Conservation (phyloP, 2,329 filamentous ascomycete genomes). For the Fusarium sp. region DNA sequence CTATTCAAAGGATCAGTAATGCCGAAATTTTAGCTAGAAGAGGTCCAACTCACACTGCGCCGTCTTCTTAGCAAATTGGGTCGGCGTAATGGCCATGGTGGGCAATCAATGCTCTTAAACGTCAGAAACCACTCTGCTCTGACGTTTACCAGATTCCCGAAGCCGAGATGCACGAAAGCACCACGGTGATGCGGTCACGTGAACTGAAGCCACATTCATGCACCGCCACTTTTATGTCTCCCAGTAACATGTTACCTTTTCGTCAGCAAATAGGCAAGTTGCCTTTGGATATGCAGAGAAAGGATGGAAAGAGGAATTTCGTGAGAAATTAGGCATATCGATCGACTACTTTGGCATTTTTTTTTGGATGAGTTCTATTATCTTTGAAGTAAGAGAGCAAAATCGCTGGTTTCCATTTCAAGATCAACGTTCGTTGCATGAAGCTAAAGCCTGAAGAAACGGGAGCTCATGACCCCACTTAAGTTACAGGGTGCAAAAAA, state of each 20-base stretch:
- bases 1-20: slow-evolving; percentile 63
- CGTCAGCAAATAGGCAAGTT: slow-evolving; percentile 33
- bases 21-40: slow-evolving; percentile 1
- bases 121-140: slow-evolving; percentile 45
- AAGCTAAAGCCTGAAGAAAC: background rate
- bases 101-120: slow-evolving; percentile 54
- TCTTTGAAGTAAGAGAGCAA: background rate
- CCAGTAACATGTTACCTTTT: slow-evolving; percentile 39
- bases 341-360: background rate
- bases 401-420: background rate
- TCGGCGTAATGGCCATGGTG: slow-evolving; percentile 89
- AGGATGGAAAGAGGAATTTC: background rate
- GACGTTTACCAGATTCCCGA: slow-evolving; percentile 45
- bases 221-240: slow-evolving; percentile 37
- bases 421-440: background rate
- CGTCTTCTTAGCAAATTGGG: slow-evolving; percentile 86
- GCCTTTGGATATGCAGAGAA: background rate
- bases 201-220: slow-evolving; percentile 33
- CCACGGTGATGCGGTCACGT: slow-evolving; percentile 45
- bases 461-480: background rate
- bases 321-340: background rate
- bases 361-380: background rate
- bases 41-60: slow-evolving; percentile 73
- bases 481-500: background rate
- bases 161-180: slow-evolving; percentile 46